Percentiles rank a stretch among this genome's conserved stretches.
phyloP scores from a whole-genome alignment of 441 rosid species.

The Eruca vesicaria region DNA sequence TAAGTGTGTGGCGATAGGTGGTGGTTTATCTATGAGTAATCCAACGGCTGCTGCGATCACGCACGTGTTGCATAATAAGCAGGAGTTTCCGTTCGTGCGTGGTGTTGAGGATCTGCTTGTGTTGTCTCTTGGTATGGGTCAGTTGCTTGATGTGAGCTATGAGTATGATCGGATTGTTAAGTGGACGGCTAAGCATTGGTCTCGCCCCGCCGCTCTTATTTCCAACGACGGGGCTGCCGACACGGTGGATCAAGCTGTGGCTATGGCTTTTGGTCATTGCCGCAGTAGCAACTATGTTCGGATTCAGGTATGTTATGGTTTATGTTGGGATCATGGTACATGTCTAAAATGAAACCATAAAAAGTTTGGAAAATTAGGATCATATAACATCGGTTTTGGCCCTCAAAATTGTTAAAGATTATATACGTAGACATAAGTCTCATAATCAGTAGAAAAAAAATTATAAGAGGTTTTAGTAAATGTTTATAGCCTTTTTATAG shows the following conservation, averaged over 20 bases:
- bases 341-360: too few species aligned
- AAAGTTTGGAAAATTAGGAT: too few species aligned
- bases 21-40: conserved; percentile 84
- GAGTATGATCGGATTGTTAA: conserved; percentile 67
- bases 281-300: conserved; percentile 75
- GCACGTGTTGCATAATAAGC: conserved; percentile 94
- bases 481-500: too few species aligned
- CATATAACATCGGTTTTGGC: too few species aligned
- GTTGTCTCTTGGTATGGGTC: conserved; percentile 81
- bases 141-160: conserved; percentile 65
- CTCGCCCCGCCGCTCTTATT: conserved; percentile 77
- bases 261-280: conserved; percentile 89
- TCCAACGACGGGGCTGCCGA: conserved; percentile 87
- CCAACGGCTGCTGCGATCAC: conserved; percentile 95
- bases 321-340: too few species aligned
- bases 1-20: conserved; percentile 79
- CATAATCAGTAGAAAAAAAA: too few species aligned
- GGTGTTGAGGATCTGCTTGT: conserved; percentile 95
- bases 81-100: conserved; percentile 90
- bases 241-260: conserved; percentile 90
- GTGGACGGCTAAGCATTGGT: conserved; percentile 91
- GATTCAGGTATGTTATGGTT: conserved; percentile 62
- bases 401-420: too few species aligned
- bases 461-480: too few species aligned
- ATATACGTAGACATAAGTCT: too few species aligned